Evolutionary conservation across 2,329 filamentous ascomycete genomes (phyloP), one percentile per base, ranked within the genome.

Genomic region (Fusarium praegraminearum): DNA sequence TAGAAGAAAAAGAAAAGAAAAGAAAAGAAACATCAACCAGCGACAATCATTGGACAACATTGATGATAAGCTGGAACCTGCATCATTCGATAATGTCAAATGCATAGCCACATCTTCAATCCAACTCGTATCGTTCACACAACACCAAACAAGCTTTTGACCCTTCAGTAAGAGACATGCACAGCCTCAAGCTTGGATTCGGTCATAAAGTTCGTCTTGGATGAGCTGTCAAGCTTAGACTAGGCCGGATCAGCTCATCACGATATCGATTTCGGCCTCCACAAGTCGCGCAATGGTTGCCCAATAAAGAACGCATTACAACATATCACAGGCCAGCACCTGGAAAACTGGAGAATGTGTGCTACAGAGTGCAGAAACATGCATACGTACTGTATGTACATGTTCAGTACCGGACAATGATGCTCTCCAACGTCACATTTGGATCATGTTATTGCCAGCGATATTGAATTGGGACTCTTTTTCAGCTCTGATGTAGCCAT

Each of bases 241-340:
- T 36, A 32, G 56, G 38, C 40, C 45, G 45, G 62, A 46, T 30
- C 36, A 40, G 52, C 51, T 41, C 45, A 70, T 64, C 43, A 32
- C 67, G 62, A 70, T 59, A 62, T 45, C 63, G 67, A 70, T 56
- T 67, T 46, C 43, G 62, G 36, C 50, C 50, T 55, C 38, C 49
- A 33, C 45, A 55, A 49, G 58, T 67, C 47, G 71, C 61, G 50
- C 65, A 62, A 61, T 58, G 62, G 54, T 62, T 62, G 47, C 26
- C 71, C 64, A 73, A 71, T 73, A 32, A 72, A 45, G 60, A 57
- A 62, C 26, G n/a, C 20, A 50, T 51, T 47, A 52, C 47, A 65
- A 18, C 52, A 55, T 51, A 43, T 63, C 43, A 60, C 63, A 70
- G 57, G 46, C 43, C 53, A 22, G 24, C 45, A 45, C 49, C 24